Evolutionary conservation across 169 alveolate species (phyloP), one percentile per base, ranked within the genome.

Genomic region (Eimeria acervulina): DNA sequence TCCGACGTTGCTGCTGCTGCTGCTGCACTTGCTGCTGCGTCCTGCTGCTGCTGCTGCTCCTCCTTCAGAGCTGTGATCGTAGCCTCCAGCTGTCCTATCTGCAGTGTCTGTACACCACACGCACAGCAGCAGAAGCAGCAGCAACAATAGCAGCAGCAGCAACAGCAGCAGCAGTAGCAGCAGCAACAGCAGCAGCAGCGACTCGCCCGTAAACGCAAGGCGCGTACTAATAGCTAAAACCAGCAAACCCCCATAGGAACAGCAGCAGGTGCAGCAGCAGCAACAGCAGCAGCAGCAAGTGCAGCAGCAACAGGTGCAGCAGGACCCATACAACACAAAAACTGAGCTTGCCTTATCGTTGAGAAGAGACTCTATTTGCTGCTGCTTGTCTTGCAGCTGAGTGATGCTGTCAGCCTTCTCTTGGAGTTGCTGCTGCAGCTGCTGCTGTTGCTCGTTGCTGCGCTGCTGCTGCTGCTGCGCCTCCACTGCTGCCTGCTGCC

Each of bases 21-120:
- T 81, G 90, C 90, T 51, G 90, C 90, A 26, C 90, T 81, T 51
- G 90, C 90, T 47, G 90, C 90, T 0, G 90, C 90, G 72, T 81
- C 72, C 90, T 81, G 90, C 90, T 81, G 90, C 90, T 81, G 90
- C 90, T 81, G 90, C 90, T 81, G 72, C 90, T 81, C 72, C 90
- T 81, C 51, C 90, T 81, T 81, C 66, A 81, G 70, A 12, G 90
- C 90, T 0, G 68, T 63, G 13, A 81, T 63, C 21, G 70, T 13
- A n/a, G 90, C 90, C 90, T 81, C 90, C 72, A 81, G 47, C 90
- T 81, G 90, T 19, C 90, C 90, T 0, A 81, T 28, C 55, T 47
- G 93, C 93, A 85, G 80, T n/a, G 61, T 36, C 93, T 59, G 80
- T 59, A 85, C 81, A 52, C 31, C 61, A 12, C 66, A 83, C 21